These are phyloP conservation scores for Pueraria montana DNA, from an alignment of 306 rosid species.

Conservation along the genomic window DNA sequence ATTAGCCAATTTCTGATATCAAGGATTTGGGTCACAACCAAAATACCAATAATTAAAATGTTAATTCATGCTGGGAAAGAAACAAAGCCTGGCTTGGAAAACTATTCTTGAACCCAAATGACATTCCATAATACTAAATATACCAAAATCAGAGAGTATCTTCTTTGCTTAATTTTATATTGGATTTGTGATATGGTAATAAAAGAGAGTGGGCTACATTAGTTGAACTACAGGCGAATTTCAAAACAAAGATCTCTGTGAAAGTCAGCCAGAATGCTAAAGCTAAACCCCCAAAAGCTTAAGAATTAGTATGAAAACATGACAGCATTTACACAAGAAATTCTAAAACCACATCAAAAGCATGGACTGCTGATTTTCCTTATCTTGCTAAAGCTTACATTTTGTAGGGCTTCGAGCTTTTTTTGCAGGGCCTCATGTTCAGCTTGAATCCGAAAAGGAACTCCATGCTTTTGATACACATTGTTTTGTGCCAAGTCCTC, in stretches of 20 bases:
- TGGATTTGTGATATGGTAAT: not conserved
- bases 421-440: conserved; percentile 93
- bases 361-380: conserved; percentile 29
- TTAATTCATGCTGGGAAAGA: conserved; percentile 5
- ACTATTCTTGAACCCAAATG: not conserved
- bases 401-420: conserved; percentile 85
- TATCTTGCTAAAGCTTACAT: conserved; percentile 60
- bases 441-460: conserved; percentile 94
- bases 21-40: conserved; percentile 10
- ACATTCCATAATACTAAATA: conserved; percentile 30
- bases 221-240: conserved; percentile 22
- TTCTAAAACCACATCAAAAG: conserved; percentile 34
- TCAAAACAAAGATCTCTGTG: conserved; percentile 10
- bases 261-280: conserved; percentile 8
- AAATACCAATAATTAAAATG: conserved; percentile 2
- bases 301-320: conserved; percentile 1
- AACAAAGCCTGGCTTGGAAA: conserved; percentile 12
- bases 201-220: conserved; percentile 2
- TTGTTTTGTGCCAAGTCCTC: conserved; percentile 90
- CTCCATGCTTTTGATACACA: conserved; percentile 90
- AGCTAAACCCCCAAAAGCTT: not conserved
- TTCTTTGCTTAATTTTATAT: conserved; percentile 1
- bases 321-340: conserved; percentile 21
- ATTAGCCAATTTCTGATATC: not conserved
- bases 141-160: conserved; percentile 11